Evolutionary conservation across 139 green algal genomes (phyloP).

Genomic region (Zygnema cylindricum): DNA sequence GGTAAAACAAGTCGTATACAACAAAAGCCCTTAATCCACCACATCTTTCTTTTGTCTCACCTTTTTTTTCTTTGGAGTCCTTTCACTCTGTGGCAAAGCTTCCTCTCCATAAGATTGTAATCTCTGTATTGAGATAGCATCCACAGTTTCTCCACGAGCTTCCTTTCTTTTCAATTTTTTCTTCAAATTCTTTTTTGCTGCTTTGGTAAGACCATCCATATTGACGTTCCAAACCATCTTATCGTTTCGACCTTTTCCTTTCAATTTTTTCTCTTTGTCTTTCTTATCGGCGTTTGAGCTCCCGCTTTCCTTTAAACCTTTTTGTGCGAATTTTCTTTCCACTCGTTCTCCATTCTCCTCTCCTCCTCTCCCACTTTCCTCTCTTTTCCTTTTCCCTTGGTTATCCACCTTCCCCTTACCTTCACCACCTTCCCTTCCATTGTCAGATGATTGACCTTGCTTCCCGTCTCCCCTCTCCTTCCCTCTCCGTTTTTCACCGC

Average conservation of each 20-base stretch:
- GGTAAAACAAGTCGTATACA: too few relatives aligned
- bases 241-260: neutral
- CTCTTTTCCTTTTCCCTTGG: neutral
- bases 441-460: neutral
- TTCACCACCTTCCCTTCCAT: neutral
- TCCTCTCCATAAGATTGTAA: conserved; percentile 45
- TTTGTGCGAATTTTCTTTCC: neutral
- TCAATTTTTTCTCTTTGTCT: conserved; percentile 10
- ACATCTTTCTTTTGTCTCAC: neutral
- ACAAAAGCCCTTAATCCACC: neutral
- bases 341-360: neutral
- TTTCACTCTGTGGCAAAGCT: neutral
- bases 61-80: neutral
- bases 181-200: conserved; percentile 38
- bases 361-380: neutral
- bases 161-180: conserved; percentile 32
- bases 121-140: conserved; percentile 23
- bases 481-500: conserved; percentile 12
- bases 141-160: neutral
- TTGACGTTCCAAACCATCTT: neutral
- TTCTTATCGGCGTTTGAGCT: neutral
- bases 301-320: neutral
- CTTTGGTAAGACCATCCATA: conserved; percentile 16
- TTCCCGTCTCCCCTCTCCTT: conserved; percentile 16
- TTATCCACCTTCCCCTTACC: neutral